Base-by-base conservation (phyloP, 75 land plant genomes). In the Azolla pinnata region DNA sequence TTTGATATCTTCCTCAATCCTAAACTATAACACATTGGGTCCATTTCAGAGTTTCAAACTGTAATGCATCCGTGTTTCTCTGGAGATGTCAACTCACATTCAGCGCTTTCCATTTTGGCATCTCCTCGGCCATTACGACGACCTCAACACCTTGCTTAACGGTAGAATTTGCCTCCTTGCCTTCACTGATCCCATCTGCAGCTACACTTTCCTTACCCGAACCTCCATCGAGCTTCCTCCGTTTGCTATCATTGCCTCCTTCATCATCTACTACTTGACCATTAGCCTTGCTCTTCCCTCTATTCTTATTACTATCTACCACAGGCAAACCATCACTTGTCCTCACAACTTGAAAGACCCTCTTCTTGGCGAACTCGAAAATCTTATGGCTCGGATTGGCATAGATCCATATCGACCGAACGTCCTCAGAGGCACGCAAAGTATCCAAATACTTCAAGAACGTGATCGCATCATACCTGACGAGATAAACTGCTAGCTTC, bases 41-140 rank as follows among this genome's bases (percentile, higher is more conserved):
- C n/a, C n/a, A n/a, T n/a, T n/a, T n/a, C n/a, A n/a, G n/a, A n/a
- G n/a, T n/a, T n/a, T n/a, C n/a, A n/a, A n/a, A n/a, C n/a, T n/a
- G n/a, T n/a, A n/a, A n/a, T n/a, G n/a, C n/a, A n/a, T n/a, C n/a
- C n/a, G n/a, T n/a, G n/a, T n/a, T n/a, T n/a, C n/a, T n/a, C n/a
- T n/a, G n/a, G n/a, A n/a, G n/a, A 60, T 14, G 4, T 5, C 3
- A 52, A 92, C 84, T 79, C 85, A 95, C 99, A 73, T 77, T 84
- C 59, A 90, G 76, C 63, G 90, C 76, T 73, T 90, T 95, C 97
- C 99, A 95, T 69, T 95, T 95, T 20, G 99, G 99, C 60, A 95
- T 74, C 63, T 90, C 97, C 64, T 95, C 99, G 64, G 80, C 70
- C 42, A 90, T 70, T 52, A 86, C 86, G 46, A 84, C 88, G 60